Conservation (phyloP, 805 yeast species). For the Yarrowia sp. region DNA sequence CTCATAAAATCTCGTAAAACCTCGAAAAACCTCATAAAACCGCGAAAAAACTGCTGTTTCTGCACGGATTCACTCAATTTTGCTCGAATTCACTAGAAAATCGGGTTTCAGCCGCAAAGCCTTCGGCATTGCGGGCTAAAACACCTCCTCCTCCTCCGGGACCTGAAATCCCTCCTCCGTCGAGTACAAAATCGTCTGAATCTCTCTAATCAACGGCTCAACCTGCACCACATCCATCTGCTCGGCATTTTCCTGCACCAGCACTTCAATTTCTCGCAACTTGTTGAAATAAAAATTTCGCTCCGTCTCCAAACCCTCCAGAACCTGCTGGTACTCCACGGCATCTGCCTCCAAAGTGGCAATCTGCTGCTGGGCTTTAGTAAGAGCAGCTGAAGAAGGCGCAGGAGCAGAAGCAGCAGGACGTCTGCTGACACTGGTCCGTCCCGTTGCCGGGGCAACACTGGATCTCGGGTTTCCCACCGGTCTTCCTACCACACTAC, state of each 20-base stretch:
- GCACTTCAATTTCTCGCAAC: conserved; percentile 80
- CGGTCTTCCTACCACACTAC: background rate
- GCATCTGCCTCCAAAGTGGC: conserved; percentile 49
- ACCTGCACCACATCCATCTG: conserved; percentile 36
- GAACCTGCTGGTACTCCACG: conserved; percentile 55
- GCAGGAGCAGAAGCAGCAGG: background rate
- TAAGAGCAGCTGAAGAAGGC: conserved; percentile 36
- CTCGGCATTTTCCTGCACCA: conserved; percentile 63
- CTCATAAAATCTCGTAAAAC: too few relatives aligned
- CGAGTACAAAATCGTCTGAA: conserved; percentile 73
- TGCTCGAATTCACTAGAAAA: too few relatives aligned
- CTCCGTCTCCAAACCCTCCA: conserved; percentile 68
- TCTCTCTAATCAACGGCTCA: conserved; percentile 50
- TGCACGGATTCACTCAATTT: too few relatives aligned
- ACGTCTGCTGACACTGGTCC: background rate
- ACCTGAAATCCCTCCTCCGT: conserved; percentile 82
- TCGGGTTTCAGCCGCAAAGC: too few relatives aligned
- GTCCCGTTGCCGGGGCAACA: background rate
- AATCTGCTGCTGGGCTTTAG: conserved; percentile 46
- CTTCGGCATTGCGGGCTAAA: background rate
- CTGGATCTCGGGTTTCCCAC: too few relatives aligned
- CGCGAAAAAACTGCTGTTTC: too few relatives aligned
- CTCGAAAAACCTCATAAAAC: too few relatives aligned
- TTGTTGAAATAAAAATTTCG: conserved; percentile 89
- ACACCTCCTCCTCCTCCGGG: conserved; percentile 43